Conservation (phyloP, 345 rosid species). For the Psidium guajava region DNA sequence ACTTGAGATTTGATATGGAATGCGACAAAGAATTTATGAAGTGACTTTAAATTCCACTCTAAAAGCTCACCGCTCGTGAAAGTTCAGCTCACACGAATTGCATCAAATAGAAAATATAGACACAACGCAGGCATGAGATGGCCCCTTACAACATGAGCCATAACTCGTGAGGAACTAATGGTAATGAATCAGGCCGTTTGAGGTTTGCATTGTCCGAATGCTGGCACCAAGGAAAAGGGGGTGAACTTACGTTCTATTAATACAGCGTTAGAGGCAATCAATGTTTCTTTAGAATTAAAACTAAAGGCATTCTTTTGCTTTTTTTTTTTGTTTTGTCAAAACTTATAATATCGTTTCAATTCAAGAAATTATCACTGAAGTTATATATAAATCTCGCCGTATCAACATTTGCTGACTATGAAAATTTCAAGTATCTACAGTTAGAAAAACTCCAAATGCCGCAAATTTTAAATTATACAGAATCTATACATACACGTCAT, state of each 20-base stretch:
- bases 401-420: neutral
- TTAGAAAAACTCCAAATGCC: neutral
- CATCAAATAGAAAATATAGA: neutral
- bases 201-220: neutral
- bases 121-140: neutral
- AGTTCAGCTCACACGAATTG: rapidly evolving
- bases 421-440: neutral
- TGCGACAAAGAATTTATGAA: neutral
- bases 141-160: neutral
- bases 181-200: neutral
- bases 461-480: neutral
- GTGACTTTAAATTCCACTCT: neutral
- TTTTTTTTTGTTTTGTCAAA: neutral
- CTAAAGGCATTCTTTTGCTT: neutral
- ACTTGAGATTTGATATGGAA: neutral
- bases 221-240: neutral
- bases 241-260: neutral
- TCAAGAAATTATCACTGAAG: neutral
- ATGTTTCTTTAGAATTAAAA: neutral
- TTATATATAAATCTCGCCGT: neutral
- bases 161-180: neutral
- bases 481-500: neutral
- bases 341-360: neutral
- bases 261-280: neutral
- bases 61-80: neutral